Percentiles rank a stretch among this genome's conserved stretches.
These are phyloP conservation scores for Eucalyptus microcorys DNA, from an alignment of 345 rosid genomes.

Conservation along the genomic window DNA sequence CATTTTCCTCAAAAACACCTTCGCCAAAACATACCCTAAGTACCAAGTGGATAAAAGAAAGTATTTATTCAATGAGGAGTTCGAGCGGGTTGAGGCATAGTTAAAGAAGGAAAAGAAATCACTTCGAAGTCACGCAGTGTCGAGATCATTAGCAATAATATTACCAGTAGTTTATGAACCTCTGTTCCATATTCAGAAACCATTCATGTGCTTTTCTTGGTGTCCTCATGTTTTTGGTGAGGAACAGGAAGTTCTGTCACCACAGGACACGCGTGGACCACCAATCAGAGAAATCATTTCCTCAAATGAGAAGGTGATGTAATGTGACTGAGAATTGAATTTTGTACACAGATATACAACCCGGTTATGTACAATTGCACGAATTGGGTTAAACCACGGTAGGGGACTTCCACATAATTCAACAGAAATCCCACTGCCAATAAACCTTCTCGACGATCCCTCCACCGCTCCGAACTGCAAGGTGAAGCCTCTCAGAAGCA, in stretches of 20 bases:
- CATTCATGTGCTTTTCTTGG: neutral
- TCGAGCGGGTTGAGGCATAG: neutral
- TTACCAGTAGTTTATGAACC: neutral
- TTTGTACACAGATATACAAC: neutral
- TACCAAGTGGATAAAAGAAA: neutral
- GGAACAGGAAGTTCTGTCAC: neutral
- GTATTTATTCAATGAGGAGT: neutral
- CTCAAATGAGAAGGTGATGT: neutral
- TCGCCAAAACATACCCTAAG: neutral
- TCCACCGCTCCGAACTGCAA: constrained; percentile 84
- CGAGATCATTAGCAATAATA: neutral
- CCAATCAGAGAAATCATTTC: neutral
- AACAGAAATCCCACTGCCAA: constrained; percentile 94
- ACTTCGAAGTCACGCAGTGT: neutral
- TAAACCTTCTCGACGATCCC: constrained; percentile 87
- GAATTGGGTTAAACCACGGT: neutral
- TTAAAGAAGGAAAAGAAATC: neutral
- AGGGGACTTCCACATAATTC: neutral
- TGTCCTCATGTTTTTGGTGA: neutral
- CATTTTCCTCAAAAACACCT: neutral
- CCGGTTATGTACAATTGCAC: neutral
- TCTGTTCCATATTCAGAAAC: neutral
- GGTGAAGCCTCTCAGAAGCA: constrained; percentile 86
- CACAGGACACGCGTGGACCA: neutral
- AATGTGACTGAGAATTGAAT: neutral